These are phyloP conservation scores for Vaccinium vitisidaea DNA, from an alignment of 148 eudicot species.

Conservation along the genomic window DNA sequence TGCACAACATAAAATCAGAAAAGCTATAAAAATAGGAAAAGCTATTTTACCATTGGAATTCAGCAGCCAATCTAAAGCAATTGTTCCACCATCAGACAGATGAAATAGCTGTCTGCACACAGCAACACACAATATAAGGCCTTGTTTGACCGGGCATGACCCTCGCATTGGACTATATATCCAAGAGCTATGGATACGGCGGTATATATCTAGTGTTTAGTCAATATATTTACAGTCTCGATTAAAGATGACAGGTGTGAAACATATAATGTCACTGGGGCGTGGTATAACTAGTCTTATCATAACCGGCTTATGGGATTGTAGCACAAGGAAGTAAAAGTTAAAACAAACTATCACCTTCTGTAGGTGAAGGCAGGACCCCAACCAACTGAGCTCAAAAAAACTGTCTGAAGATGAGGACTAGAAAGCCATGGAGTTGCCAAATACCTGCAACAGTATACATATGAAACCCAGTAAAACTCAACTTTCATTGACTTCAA, in stretches of 20 bases:
- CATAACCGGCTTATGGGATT: background rate
- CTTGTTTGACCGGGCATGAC: background rate
- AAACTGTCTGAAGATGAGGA: slow-evolving; percentile 85
- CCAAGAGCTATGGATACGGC: background rate
- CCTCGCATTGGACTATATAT: background rate
- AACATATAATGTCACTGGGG: background rate
- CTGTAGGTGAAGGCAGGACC: slow-evolving; percentile 58
- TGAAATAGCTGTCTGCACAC: slow-evolving; percentile 64
- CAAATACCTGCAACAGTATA: slow-evolving; percentile 51
- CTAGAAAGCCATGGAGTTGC: slow-evolving; percentile 94
- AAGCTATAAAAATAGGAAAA: background rate
- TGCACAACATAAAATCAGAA: background rate
- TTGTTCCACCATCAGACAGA: slow-evolving; percentile 79
- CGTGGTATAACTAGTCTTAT: background rate
- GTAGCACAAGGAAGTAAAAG: background rate
- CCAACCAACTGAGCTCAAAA: slow-evolving; percentile 57
- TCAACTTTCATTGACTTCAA: too few relatives aligned
- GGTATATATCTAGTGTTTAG: background rate
- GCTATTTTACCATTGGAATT: slow-evolving; percentile 55
- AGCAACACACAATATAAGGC: background rate
- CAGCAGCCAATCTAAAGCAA: slow-evolving; percentile 91
- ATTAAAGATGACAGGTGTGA: background rate
- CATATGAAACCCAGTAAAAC: background rate
- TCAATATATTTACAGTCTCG: background rate
- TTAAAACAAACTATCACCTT: slow-evolving; percentile 44